phyloP scores from a whole-genome alignment of 805 yeast genomes.

The Saturnispora besseyi region DNA sequence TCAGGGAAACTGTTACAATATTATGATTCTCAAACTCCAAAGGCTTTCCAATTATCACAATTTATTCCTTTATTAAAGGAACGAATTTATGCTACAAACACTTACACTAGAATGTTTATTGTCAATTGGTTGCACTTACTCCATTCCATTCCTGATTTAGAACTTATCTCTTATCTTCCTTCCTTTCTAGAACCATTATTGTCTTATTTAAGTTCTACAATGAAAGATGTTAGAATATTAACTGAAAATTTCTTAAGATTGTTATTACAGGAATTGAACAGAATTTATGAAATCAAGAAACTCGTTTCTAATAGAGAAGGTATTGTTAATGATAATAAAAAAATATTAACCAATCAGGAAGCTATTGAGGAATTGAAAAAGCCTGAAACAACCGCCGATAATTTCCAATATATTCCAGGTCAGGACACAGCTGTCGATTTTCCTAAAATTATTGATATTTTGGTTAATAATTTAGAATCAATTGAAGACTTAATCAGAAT shows the following conservation, averaged over 20 bases:
- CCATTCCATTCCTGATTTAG: conserved; percentile 88
- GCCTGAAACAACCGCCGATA: conserved; percentile 24
- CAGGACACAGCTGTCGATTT: conserved; percentile 80
- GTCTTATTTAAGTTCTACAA: conserved; percentile 70
- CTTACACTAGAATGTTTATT: conserved; percentile 82
- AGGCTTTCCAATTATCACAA: conserved; percentile 73
- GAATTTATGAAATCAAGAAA: conserved; percentile 61
- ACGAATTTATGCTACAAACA: conserved; percentile 85
- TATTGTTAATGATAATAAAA: conserved; percentile 11
- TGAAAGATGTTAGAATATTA: conserved; percentile 78
- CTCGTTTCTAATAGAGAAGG: conserved; percentile 31
- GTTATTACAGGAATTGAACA: conserved; percentile 69
- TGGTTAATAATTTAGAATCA: conserved; percentile 71
- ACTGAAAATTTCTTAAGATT: conserved; percentile 71
- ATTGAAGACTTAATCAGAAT: conserved; percentile 69
- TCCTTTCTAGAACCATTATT: conserved; percentile 80
- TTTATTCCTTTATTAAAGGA: conserved; percentile 90
- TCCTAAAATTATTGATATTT: conserved; percentile 68
- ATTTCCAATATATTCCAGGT: conserved; percentile 56
- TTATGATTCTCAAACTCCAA: conserved; percentile 47
- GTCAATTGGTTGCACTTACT: conserved; percentile 92
- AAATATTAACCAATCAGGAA: background rate
- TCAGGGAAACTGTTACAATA: conserved; percentile 50
- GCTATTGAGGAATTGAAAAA: background rate
- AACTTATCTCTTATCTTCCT: conserved; percentile 78